These are phyloP conservation scores for Geosmithia flava DNA, from an alignment of 2,329 filamentous ascomycete genomes.

Conservation along the genomic window DNA sequence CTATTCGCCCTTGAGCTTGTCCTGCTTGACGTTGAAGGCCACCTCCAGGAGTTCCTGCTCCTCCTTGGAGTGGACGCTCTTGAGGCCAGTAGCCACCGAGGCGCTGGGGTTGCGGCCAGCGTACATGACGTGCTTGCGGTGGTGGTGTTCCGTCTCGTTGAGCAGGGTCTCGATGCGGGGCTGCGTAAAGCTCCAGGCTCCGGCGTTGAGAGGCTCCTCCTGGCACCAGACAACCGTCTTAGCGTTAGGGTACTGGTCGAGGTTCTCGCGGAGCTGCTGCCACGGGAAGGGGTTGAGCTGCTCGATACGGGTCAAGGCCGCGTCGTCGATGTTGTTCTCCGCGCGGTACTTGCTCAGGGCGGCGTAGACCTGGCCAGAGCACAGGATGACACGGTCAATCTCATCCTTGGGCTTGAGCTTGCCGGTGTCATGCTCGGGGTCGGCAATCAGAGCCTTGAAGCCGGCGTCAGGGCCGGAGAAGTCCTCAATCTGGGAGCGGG, in stretches of 20 bases:
- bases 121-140: conserved; percentile 94
- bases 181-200: conserved; percentile 95
- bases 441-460: conserved; percentile 94
- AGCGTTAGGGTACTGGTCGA: conserved; percentile 93
- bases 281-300: conserved; percentile 99
- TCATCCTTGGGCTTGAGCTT: conserved; percentile 68
- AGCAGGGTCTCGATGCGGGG: conserved; percentile 93
- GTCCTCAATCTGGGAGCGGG: conserved; percentile 80
- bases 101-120: conserved; percentile 89
- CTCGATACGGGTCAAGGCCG: conserved; percentile 90
- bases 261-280: conserved; percentile 91
- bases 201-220: conserved; percentile 95
- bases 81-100: conserved; percentile 85
- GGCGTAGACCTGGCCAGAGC: conserved; percentile 87
- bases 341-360: conserved; percentile 85
- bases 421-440: conserved; percentile 68
- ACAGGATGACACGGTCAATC: conserved; percentile 89
- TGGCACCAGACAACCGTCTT: conserved; percentile 96
- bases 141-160: conserved; percentile 85
- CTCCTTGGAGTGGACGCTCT: conserved; percentile 80
- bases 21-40: conserved; percentile 52
- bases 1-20: conserved; percentile 58
- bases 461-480: conserved; percentile 75
- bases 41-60: conserved; percentile 69
- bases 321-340: conserved; percentile 75